Evolutionary conservation across 805 yeast species (phyloP), one percentile per base, ranked within the genome.

Genomic region (Ogataea angusta): DNA sequence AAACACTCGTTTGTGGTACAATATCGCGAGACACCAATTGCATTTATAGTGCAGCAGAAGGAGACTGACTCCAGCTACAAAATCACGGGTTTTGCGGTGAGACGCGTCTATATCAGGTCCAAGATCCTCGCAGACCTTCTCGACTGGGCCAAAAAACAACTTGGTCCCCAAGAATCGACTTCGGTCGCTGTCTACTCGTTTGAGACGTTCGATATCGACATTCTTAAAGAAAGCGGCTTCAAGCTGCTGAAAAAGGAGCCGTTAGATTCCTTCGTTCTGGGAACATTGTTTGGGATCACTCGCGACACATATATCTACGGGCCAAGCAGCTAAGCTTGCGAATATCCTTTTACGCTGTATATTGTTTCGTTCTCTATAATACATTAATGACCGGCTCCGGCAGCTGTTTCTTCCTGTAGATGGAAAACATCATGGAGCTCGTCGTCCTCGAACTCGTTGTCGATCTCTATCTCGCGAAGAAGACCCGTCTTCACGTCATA

Each of bases 401-500:
- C 52, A 12, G 43, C 36, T 19, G 30, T 40, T 7, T 40, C 44
- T 6, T 56, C 56, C 18, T 36, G 49, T 21, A 57, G 44, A 22
- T 54, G 57, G 45, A 55, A 57, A 25, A 57, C 62, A 30, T 56
- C 60, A 36, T 50, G 43, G 26, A 51, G 42, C 21, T 37, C 52
- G 22, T 43, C 54, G 16, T 40, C 51, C 16, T 45, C 48, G 13
- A 50, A 42, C 34, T 56, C 55, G 28, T 47, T 44, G 6, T 54
- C 52, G 4, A 62, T 44, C 25, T 62, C 65, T 13, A 64, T 40
- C 42, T 64, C 64, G 24, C 51, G 53, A 41, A 88, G 67, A 22
- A 72, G 69, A 17, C 96, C 97, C 12, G 85, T 74, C 25, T 75
- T 80, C 17, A 88, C 95, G 57, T 89, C 88, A 66, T 88, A 90